Conservation (phyloP, 768 basidiomycete species). For the Cystobasidiopsis lactophilus region DNA sequence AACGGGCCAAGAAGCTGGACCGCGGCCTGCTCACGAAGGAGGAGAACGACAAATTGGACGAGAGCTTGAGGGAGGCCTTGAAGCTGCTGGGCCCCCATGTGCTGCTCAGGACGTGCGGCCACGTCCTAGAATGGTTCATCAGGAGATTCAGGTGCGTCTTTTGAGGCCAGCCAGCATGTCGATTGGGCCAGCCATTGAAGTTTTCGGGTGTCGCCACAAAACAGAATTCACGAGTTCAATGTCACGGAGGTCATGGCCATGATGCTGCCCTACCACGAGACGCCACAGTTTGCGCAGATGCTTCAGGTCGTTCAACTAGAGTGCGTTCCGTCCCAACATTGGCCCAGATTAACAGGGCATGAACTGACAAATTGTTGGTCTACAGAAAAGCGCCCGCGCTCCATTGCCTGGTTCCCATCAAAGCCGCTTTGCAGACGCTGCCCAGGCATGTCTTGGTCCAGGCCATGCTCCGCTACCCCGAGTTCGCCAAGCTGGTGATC, state of each 20-base stretch:
- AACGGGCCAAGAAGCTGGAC: constrained; percentile 49
- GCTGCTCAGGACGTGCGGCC: constrained; percentile 55
- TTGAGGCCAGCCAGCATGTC: constrained; percentile 14
- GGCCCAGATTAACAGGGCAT: neutral
- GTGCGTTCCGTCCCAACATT: constrained; percentile 20
- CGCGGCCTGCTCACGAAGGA: constrained; percentile 49
- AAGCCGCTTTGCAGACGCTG: constrained; percentile 53
- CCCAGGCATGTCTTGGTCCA: constrained; percentile 44
- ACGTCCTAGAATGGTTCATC: constrained; percentile 84
- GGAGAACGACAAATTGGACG: constrained; percentile 42
- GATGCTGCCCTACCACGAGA: constrained; percentile 87
- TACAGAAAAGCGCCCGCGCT: neutral
- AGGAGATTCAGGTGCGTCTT: constrained; percentile 54
- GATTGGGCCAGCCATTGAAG: neutral
- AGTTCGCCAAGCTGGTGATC: constrained; percentile 49
- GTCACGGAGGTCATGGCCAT: constrained; percentile 49
- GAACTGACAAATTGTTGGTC: too few species aligned
- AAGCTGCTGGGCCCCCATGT: constrained; percentile 55
- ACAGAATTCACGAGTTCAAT: constrained; percentile 83
- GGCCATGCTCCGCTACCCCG: constrained; percentile 48
- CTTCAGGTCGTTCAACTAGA: constrained; percentile 62
- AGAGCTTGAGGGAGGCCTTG: constrained; percentile 39
- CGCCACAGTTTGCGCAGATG: constrained; percentile 83
- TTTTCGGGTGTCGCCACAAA: neutral
- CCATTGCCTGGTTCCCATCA: constrained; percentile 48